These are phyloP conservation scores for Drechslera avenae DNA, from an alignment of 2,329 filamentous ascomycete species.

Conservation along the genomic window DNA sequence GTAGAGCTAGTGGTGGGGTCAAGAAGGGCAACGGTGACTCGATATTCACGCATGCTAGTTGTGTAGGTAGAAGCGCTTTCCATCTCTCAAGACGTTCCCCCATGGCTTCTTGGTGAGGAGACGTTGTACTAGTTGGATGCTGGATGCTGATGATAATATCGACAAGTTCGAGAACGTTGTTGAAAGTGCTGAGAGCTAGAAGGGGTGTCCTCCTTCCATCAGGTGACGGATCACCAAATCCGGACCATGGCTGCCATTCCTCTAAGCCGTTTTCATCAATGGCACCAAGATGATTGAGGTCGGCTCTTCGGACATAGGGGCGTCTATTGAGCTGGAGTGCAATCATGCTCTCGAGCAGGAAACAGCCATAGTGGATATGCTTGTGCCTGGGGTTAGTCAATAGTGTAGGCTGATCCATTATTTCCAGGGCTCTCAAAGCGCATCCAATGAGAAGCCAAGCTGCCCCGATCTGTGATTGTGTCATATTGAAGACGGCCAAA, in stretches of 20 bases:
- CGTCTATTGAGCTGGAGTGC: slow-evolving; percentile 58
- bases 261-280: slow-evolving; percentile 71
- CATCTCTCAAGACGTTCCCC: slow-evolving; percentile 47
- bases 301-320: slow-evolving; percentile 57
- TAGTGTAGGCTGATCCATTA: slow-evolving; percentile 45
- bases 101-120: slow-evolving; percentile 25
- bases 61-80: slow-evolving; percentile 38
- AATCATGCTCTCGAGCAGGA: slow-evolving; percentile 65
- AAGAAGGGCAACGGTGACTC: slow-evolving; percentile 17
- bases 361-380: slow-evolving; percentile 61
- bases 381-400: slow-evolving; percentile 42
- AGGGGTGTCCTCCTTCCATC: slow-evolving; percentile 38
- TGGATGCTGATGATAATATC: slow-evolving; percentile 28
- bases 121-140: not conserved
- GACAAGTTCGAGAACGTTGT: slow-evolving; percentile 51
- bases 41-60: slow-evolving; percentile 27
- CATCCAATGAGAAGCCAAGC: slow-evolving; percentile 70
- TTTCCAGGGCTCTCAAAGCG: slow-evolving; percentile 62
- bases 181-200: slow-evolving; percentile 59
- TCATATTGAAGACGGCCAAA: slow-evolving; percentile 67
- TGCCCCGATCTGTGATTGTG: slow-evolving; percentile 59
- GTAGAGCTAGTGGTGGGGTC: slow-evolving; percentile 35
- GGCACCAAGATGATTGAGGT: slow-evolving; percentile 54
- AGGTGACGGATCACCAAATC: slow-evolving; percentile 45
- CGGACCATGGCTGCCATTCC: slow-evolving; percentile 75